Base-by-base conservation (phyloP, 2,329 filamentous ascomycete species). In the Geoglossum cookeanum region DNA sequence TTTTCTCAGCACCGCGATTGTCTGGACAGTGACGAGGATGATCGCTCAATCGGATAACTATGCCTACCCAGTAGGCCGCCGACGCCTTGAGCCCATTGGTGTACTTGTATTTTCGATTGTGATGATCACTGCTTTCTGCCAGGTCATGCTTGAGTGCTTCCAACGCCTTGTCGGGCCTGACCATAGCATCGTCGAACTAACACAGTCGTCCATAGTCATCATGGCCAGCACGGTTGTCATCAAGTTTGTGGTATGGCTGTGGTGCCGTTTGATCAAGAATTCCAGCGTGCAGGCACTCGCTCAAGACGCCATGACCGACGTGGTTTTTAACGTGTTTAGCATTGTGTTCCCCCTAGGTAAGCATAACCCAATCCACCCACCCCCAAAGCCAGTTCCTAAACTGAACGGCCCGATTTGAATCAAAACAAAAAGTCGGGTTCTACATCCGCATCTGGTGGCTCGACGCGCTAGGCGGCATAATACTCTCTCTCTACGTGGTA, bases 251-350 rank as follows among this genome's bases (percentile, higher is more conserved):
- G 90, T 85, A 69, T 95, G 87, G 86, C 66, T 94, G 44, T 94
- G 86, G 85, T 94, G 87, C 67, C 84, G 88, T 5, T 69, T 92
- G 37, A 85, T 94, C 62, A 87, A 81, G 63, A 94, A 94, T 67
- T 89, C 85, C 1, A 87, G 83, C 60, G 88, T 94, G 3, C 87
- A 90, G 66, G 87, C 88, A 1, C 72, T 94, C 62, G 80, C 80
- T 0, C 79, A 83, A 63, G 80, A 83, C 61, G 80, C 80, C 11
- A 74, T 79, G 69, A 84, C 86, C 0, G 86, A 94, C 65, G 85
- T 95, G 32, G 81, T 94, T 35, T 95, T 95, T 77, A 95, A 95
- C 70, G 80, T 80, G 0, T 91, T 92, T 64, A 89, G 85, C 61
- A 92, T 94, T 65, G 76, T 92, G 29, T 94, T 94, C 66, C 89